Evolutionary conservation across 768 basidiomycete genomes (phyloP).

Genomic region (Leccinum obscurum): DNA sequence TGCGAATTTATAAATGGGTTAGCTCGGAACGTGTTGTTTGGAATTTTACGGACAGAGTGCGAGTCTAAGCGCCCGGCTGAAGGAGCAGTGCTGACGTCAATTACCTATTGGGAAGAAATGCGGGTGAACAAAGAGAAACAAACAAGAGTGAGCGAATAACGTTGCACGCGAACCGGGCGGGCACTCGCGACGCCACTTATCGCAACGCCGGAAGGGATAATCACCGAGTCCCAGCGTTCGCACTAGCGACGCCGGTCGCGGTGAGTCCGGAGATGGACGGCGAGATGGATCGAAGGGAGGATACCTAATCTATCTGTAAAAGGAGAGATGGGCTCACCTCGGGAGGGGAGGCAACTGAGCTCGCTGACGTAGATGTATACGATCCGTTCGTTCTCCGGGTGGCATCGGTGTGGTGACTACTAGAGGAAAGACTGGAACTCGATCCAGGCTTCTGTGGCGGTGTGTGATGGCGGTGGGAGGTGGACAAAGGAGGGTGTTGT

Average conservation of each 20-base stretch:
- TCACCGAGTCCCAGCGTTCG: constrained; percentile 5
- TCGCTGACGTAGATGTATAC: constrained; percentile 26
- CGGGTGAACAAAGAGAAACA: constrained; percentile 4
- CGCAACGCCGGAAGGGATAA: constrained; percentile 18
- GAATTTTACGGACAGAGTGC: constrained; percentile 22
- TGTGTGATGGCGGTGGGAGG: constrained; percentile 8
- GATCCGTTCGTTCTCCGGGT: constrained; percentile 28
- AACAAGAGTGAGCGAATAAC: constrained; percentile 11
- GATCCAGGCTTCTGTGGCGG: constrained; percentile 28
- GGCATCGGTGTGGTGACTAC: constrained; percentile 27
- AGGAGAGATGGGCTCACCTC: constrained; percentile 24
- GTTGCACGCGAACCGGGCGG: not conserved
- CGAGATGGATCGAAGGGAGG: constrained; percentile 12
- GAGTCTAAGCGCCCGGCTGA: constrained; percentile 12
- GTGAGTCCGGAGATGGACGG: constrained; percentile 15
- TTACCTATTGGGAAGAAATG: constrained; percentile 27
- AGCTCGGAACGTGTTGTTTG: constrained; percentile 7
- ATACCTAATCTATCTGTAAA: constrained; percentile 11
- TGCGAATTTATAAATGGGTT: constrained; percentile 26
- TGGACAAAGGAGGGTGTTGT: constrained; percentile 9
- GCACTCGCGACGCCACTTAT: not conserved
- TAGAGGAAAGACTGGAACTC: constrained; percentile 25
- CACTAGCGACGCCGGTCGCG: constrained; percentile 13
- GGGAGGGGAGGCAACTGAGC: constrained; percentile 19
- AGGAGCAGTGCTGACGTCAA: constrained; percentile 24